Base-by-base conservation (phyloP, 495 filamentous ascomycete species). In the Friedmanniomyces simplex region DNA sequence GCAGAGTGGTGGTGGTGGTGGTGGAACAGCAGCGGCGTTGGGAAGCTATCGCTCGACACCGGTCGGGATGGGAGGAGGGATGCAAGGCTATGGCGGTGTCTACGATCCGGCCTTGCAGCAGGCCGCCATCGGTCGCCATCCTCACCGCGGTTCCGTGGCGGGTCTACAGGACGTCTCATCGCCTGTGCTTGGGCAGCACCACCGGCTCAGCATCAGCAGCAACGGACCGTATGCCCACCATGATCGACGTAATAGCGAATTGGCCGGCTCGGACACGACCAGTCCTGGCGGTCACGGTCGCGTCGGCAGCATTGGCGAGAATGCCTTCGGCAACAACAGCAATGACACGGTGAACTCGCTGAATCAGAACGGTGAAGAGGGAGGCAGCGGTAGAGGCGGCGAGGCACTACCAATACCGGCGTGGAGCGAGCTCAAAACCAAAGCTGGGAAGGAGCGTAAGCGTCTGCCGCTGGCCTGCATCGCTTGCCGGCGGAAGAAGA, bases 401-500 rank as follows among this genome's bases (percentile, higher is more conserved):
- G 70, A 73, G 6, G 3, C 22, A 2, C 22, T 12, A 12, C 20
- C 26, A 5, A 70, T 74, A 13, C 88, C 90, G 7, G 71, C 86
- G n/a, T 98, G 93, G 93, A 93, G 80, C 67, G 91, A 96, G 67
- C 78, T 95, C 66, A 96, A 96, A 72, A 98, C 93, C 8, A 98
- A 98, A 73, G 93, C 93, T 16, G 93, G 93, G 0, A 98, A 98
- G 70, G 91, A 96, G 68, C 81, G 93, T 54, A 96, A 96, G 70
- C 82, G 93, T 22, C 71, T 98, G 45, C 93, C 93, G 21, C 74
- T 98, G 63, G 93, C 93, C 25, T 98, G 93, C 68, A 96, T 98
- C 65, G 91, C 91, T 10, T 98, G 93, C 67, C 81, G 93, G 43
- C 77, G 91, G 65, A 98, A 98, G 75, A 98, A 98, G 75, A 96